Conservation (phyloP, 140 eudicot genomes). For the Anethum foeniculum region DNA sequence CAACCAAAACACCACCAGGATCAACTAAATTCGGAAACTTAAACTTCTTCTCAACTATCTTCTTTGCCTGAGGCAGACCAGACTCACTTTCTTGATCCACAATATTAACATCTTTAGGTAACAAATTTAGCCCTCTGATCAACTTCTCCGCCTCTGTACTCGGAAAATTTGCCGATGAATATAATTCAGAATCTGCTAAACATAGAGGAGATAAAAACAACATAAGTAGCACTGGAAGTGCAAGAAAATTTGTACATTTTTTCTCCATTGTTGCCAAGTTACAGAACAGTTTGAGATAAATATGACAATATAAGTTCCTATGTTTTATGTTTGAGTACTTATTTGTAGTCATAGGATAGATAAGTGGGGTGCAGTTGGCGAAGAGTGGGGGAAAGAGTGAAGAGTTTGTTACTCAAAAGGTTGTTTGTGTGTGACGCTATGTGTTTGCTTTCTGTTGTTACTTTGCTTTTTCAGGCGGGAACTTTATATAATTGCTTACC, state of each 20-base stretch:
- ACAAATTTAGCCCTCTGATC: conserved; percentile 65
- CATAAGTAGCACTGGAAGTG: conserved; percentile 12
- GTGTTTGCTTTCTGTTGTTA: conserved; percentile 2
- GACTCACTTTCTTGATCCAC: conserved; percentile 20
- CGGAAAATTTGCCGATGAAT: conserved; percentile 36
- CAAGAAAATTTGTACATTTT: not conserved
- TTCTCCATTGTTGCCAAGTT: conserved; percentile 10
- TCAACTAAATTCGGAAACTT: conserved; percentile 49
- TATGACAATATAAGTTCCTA: not conserved
- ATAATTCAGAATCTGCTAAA: conserved; percentile 20
- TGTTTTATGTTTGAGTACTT: not conserved
- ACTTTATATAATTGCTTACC: conserved; percentile 1
- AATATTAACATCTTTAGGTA: conserved; percentile 52
- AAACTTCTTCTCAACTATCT: conserved; percentile 59
- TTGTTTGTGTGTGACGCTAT: conserved; percentile 4
- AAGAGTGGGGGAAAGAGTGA: conserved; percentile 10
- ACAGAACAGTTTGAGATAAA: not conserved
- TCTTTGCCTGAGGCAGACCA: conserved; percentile 17
- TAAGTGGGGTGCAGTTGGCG: not conserved
- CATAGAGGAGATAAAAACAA: conserved; percentile 17
- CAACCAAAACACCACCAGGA: conserved; percentile 28
- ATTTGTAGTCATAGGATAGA: not conserved
- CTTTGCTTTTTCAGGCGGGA: conserved; percentile 14
- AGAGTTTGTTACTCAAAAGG: conserved; percentile 9
- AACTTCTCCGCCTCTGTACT: conserved; percentile 46